phyloP scores from a whole-genome alignment of 2,329 filamentous ascomycete genomes.

The Cladophialophora immunda region DNA sequence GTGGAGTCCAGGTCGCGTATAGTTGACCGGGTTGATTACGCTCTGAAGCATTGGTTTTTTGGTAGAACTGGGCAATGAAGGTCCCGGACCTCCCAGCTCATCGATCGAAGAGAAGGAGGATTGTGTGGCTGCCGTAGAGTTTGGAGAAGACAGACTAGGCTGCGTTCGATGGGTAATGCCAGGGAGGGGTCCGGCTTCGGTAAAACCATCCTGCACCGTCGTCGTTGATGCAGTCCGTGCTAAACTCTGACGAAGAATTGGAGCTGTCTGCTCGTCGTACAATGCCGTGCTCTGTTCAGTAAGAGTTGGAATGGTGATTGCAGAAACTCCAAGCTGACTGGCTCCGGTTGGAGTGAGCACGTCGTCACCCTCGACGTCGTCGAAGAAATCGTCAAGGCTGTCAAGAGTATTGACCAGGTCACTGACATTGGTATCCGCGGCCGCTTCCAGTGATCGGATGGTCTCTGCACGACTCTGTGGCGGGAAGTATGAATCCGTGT shows the following conservation, averaged over 20 bases:
- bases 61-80: constrained; percentile 60
- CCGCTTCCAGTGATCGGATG: constrained; percentile 84
- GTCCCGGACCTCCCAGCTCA: constrained; percentile 63
- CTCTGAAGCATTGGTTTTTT: constrained; percentile 67
- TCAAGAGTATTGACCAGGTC: constrained; percentile 84
- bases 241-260: constrained; percentile 85
- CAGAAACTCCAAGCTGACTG: constrained; percentile 60
- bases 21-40: constrained; percentile 80
- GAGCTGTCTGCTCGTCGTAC: constrained; percentile 92
- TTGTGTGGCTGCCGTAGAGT: constrained; percentile 31
- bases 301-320: constrained; percentile 55
- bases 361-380: constrained; percentile 65
- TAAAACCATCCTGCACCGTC: constrained; percentile 88
- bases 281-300: constrained; percentile 80
- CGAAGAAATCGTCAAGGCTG: constrained; percentile 83
- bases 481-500: constrained; percentile 78
- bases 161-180: constrained; percentile 57
- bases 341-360: constrained; percentile 47
- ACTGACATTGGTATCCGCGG: constrained; percentile 71
- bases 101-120: constrained; percentile 40
- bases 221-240: constrained; percentile 74
- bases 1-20: constrained; percentile 84
- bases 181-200: constrained; percentile 72
- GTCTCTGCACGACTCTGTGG: constrained; percentile 78
- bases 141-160: constrained; percentile 33